Evolutionary conservation across 2,329 filamentous ascomycete genomes (phyloP).

Genomic region (Capronia epimyces): DNA sequence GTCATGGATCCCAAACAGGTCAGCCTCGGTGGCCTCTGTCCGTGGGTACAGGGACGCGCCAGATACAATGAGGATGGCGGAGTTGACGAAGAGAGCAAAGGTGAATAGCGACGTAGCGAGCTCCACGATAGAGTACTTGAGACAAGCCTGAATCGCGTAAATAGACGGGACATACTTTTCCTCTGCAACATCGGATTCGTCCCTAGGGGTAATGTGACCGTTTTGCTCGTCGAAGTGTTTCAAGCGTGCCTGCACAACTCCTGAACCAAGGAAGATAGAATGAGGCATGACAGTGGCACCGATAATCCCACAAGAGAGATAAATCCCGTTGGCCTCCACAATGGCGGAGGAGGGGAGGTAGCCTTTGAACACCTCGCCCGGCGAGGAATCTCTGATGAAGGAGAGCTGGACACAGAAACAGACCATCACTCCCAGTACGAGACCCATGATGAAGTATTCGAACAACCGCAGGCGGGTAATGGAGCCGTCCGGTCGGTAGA

Average conservation of each 20-base stretch:
- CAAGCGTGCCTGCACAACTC: slow-evolving; percentile 51
- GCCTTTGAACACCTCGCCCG: slow-evolving; percentile 50
- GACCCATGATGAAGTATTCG: slow-evolving; percentile 50
- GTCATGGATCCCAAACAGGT: slow-evolving; percentile 77
- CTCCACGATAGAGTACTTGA: slow-evolving; percentile 68
- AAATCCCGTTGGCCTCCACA: slow-evolving; percentile 49
- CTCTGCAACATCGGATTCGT: slow-evolving; percentile 41
- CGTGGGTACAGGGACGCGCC: slow-evolving; percentile 67
- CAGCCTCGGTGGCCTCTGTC: slow-evolving; percentile 58
- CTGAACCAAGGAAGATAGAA: slow-evolving; percentile 53
- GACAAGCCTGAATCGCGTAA: slow-evolving; percentile 64
- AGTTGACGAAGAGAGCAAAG: slow-evolving; percentile 80
- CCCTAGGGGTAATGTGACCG: slow-evolving; percentile 28
- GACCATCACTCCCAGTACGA: slow-evolving; percentile 52
- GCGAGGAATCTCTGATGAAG: slow-evolving; percentile 45
- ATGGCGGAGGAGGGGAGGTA: slow-evolving; percentile 52
- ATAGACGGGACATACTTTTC: slow-evolving; percentile 65
- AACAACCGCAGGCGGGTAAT: slow-evolving; percentile 50
- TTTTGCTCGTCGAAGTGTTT: slow-evolving; percentile 44
- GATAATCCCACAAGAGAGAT: slow-evolving; percentile 51
- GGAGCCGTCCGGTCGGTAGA: slow-evolving; percentile 49
- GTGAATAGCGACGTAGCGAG: slow-evolving; percentile 68
- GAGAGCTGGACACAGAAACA: slow-evolving; percentile 55
- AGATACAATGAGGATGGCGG: slow-evolving; percentile 73
- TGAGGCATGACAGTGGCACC: slow-evolving; percentile 57